Base-by-base conservation (phyloP, 1,284 basidiomycete species). In the Stereum hirsutum region DNA sequence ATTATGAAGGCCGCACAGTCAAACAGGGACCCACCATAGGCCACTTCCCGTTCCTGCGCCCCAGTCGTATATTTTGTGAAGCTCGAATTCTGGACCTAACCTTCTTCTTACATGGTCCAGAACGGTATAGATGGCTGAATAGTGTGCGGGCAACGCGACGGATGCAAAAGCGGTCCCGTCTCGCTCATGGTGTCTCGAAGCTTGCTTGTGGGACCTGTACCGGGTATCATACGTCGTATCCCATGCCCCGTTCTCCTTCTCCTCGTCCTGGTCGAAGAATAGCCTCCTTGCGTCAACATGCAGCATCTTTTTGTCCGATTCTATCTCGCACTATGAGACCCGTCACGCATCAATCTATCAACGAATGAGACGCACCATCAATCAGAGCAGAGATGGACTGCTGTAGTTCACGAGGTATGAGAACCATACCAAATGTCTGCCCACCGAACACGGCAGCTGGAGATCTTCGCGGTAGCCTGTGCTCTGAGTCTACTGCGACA, bases 361-460 rank as follows among this genome's bases (percentile, higher is more conserved):
- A 11, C 27, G 15, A 21, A 7, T 20, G 11, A 20, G 20, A 53
- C 70, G 44, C 49, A 84, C 84, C 73, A 47, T 72, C 64, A 47
- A 87, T 79, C 43, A 86, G 61, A 15, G 59, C 52, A 36, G 68
- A 67, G 45, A 86, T 75, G 12, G 75, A 60, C n/a, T 66, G 60
- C 48, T 77, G 74, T 44, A 94, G 68, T 57, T 89, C 78, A 8
- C 70, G 58, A 1, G 89, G 83, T 8, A 94, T 55, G 7, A 81
- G 64, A 10, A 89, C 74, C 43, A 78, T 64, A 6, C 87, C 85
- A 41, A 89, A 70, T 24, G 70, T 62, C 49, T 79, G 73, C 50
- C 82, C 84, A 14, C 89, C 90, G 59, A 89, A 84, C 11, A 69
- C 61, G 17, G 89, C 86, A 23, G 89, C 89, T 40, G 89, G 87